These are phyloP conservation scores for Lactifluus piperatus DNA, from an alignment of 768 basidiomycete genomes.

Conservation along the genomic window DNA sequence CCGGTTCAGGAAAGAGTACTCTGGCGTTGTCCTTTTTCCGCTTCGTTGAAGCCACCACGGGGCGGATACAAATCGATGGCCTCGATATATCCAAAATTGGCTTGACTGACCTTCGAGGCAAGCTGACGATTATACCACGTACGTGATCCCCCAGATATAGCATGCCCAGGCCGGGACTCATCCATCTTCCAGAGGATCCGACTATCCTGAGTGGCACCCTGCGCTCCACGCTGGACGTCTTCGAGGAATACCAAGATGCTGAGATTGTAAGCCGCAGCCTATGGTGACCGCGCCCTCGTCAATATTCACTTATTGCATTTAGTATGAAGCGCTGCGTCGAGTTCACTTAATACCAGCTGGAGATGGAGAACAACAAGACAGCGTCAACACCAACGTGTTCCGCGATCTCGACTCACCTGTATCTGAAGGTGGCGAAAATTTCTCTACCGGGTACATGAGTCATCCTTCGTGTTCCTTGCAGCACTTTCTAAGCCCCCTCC, in stretches of 20 bases:
- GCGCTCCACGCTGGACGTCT: slow-evolving; percentile 76
- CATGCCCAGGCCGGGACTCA: neutral
- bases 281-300: neutral
- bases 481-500: neutral
- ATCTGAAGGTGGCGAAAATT: slow-evolving; percentile 84
- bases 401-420: slow-evolving; percentile 64
- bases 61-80: slow-evolving; percentile 68
- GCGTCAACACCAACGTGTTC: slow-evolving; percentile 68
- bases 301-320: slow-evolving; percentile 1
- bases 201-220: slow-evolving; percentile 79
- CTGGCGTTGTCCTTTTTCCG: slow-evolving; percentile 81
- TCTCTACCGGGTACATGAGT: slow-evolving; percentile 61
- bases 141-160: slow-evolving; percentile 23
- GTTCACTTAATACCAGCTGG: slow-evolving; percentile 67
- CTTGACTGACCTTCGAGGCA: slow-evolving; percentile 70
- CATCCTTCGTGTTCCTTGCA: neutral
- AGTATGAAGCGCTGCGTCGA: slow-evolving; percentile 80
- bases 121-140: slow-evolving; percentile 72
- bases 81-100: slow-evolving; percentile 74
- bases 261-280: slow-evolving; percentile 53
- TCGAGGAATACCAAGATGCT: slow-evolving; percentile 74
- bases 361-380: slow-evolving; percentile 40
- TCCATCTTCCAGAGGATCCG: slow-evolving; percentile 60
- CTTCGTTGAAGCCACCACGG: slow-evolving; percentile 79
- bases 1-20: slow-evolving; percentile 66